phyloP scores from a whole-genome alignment of 805 yeast species.

The Candida railenensis region DNA sequence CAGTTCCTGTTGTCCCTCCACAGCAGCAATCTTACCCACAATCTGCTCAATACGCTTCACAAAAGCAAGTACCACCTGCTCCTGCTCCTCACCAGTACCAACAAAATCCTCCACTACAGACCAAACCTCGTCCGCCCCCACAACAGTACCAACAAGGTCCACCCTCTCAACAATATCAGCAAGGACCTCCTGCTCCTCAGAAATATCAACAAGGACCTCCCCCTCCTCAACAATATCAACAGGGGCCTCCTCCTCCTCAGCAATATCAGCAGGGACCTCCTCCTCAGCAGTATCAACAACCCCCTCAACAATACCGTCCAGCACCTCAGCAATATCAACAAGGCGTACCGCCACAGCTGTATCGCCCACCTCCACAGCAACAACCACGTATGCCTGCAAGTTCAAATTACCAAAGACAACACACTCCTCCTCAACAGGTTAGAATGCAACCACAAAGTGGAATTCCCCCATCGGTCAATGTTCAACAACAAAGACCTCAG shows the following conservation, averaged over 20 bases:
- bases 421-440: slow-evolving; percentile 5
- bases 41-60: slow-evolving; percentile 12
- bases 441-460: slow-evolving; percentile 6
- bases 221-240: slow-evolving; percentile 13
- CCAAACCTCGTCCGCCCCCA: slow-evolving; percentile 11
- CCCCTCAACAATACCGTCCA: slow-evolving; percentile 13
- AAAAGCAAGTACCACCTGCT: slow-evolving; percentile 3
- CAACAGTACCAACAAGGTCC: slow-evolving; percentile 14
- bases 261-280: slow-evolving; percentile 13
- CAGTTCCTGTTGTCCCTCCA: slow-evolving; percentile 12
- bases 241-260: slow-evolving; percentile 11
- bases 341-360: slow-evolving; percentile 11
- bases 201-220: slow-evolving; percentile 19
- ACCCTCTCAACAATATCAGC: slow-evolving; percentile 12
- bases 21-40: slow-evolving; percentile 15
- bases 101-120: slow-evolving; percentile 24
- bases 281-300: slow-evolving; percentile 12
- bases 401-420: slow-evolving; percentile 9
- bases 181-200: too few species aligned
- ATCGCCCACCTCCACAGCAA: slow-evolving; percentile 13
- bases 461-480: slow-evolving; percentile 8
- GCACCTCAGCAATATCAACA: slow-evolving; percentile 18
- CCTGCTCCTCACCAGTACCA: slow-evolving; percentile 11
- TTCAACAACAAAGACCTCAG: slow-evolving; percentile 6
- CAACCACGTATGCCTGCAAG: slow-evolving; percentile 8